Base-by-base conservation (phyloP, 192 early-diverging fungal genomes). In the Chytriomyces sp. region DNA sequence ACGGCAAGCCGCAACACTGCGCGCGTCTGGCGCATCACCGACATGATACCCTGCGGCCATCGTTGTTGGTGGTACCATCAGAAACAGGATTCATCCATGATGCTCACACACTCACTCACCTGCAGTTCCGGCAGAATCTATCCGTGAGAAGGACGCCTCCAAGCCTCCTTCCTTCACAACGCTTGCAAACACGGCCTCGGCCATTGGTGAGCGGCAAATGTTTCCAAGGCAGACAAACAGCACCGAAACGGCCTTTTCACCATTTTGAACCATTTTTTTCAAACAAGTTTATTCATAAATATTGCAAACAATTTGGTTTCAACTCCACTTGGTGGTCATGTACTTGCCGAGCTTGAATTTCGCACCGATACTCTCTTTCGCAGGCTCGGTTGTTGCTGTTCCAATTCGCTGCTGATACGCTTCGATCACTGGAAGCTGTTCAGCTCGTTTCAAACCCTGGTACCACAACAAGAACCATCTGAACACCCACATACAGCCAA, bases 171-270 rank as follows among this genome's bases (percentile, higher is more conserved):
- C 46, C 44, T 87, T 84, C n/a, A 97, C 87, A 24, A 83, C 85
- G 70, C 93, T 86, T 1, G 83, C 80, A 79, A 99, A 98, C 8
- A 97, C 97, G 7, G 96, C 96, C 80, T 95, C 95, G 50, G 95
- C 82, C 97, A 97, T 98, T 5, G 94, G 94, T 6, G 89, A 91
- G 49, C 94, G 89, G 86, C 93, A 96, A 68, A 96, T 96, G 82
- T 96, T 96, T 70, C 94, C 94, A 62, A 83, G 75, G 68, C 85
- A 86, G 6, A 86, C 82, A 57, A 86, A 83, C 10, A 86, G 67
- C 24, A 86, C 81, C 13, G 84, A 86, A 0, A 35, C 28, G 1
- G 28, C 28, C 28, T 35, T 35, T 35, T 35, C 28, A 35, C 28
- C 28, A 35, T 35, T 35, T 35, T 35, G 28, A 35, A 35, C 28